Percentiles rank a stretch among this genome's conserved stretches.
phyloP scores from a whole-genome alignment of 2,329 filamentous ascomycete species.

The Fusarium coffeatum region DNA sequence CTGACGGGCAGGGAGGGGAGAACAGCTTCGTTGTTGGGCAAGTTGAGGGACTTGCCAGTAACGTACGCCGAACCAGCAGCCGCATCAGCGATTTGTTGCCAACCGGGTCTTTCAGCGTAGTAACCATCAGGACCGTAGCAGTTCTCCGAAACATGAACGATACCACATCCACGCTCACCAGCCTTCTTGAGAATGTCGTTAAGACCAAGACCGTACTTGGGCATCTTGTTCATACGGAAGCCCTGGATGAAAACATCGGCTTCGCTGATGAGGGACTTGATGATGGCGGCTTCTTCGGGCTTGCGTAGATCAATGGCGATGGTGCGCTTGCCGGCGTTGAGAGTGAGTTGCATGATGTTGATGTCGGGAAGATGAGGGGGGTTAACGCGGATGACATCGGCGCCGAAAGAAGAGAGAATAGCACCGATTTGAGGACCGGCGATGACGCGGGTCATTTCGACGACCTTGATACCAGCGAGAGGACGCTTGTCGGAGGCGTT shows the following conservation, averaged over 20 bases:
- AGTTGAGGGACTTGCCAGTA: slow-evolving; percentile 1
- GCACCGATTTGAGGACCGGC: slow-evolving; percentile 19
- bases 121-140: slow-evolving; percentile 70
- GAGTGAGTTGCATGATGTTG: slow-evolving; percentile 21
- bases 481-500: slow-evolving; percentile 1
- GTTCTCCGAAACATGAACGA: slow-evolving; percentile 73
- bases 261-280: slow-evolving; percentile 8
- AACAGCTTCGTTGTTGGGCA: slow-evolving; percentile 29
- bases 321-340: slow-evolving; percentile 24
- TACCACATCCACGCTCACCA: slow-evolving; percentile 63
- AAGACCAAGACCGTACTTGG: slow-evolving; percentile 18
- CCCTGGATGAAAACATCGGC: slow-evolving; percentile 25
- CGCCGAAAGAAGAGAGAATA: slow-evolving; percentile 17
- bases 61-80: slow-evolving; percentile 20
- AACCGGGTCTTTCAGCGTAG: slow-evolving; percentile 70
- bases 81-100: slow-evolving; percentile 73
- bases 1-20: slow-evolving; percentile 45
- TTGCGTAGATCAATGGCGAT: slow-evolving; percentile 23
- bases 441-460: slow-evolving; percentile 28
- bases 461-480: neutral
- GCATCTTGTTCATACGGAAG: slow-evolving; percentile 29
- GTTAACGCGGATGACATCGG: slow-evolving; percentile 14
- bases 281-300: neutral
- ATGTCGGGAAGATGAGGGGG: slow-evolving; percentile 18
- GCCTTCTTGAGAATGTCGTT: slow-evolving; percentile 21